phyloP scores from a whole-genome alignment of 768 basidiomycete species.

The Suillus paluster region DNA sequence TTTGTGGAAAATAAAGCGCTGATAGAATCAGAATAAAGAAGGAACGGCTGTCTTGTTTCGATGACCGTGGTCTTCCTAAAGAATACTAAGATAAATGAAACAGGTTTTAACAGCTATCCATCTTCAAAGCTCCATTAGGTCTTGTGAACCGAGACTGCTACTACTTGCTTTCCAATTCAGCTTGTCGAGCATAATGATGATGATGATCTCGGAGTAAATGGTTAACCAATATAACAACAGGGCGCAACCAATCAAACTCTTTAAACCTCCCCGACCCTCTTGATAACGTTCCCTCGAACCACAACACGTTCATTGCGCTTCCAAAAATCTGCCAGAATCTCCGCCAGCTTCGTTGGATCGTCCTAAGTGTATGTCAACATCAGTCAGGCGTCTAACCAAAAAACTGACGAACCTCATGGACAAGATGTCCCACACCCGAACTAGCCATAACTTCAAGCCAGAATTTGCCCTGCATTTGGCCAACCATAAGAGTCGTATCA shows the following conservation, averaged over 20 bases:
- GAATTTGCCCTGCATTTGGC: constrained; percentile 96
- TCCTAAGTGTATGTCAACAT: constrained; percentile 56
- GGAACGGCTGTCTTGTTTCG: background rate
- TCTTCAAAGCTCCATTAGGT: background rate
- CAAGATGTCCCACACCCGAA: constrained; percentile 86
- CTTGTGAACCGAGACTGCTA: background rate
- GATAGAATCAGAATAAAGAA: background rate
- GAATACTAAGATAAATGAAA: background rate
- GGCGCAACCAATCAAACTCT: background rate
- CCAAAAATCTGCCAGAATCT: constrained; percentile 90
- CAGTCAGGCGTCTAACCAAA: background rate
- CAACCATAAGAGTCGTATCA: constrained; percentile 94
- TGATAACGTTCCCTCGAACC: constrained; percentile 51
- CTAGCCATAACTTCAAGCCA: constrained; percentile 78
- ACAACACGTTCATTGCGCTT: constrained; percentile 78
- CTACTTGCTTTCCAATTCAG: background rate
- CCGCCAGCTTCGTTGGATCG: constrained; percentile 79
- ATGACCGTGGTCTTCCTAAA: too few relatives aligned
- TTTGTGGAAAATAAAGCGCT: background rate
- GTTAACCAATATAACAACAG: background rate
- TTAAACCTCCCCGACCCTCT: constrained; percentile 57
- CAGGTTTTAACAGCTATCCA: background rate
- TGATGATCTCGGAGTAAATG: background rate
- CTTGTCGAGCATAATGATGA: background rate
- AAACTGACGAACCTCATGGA: constrained; percentile 77